Evolutionary conservation across 2,329 filamentous ascomycete species (phyloP), one percentile per base, ranked within the genome.

Genomic region (Trichoderma atrobrunneum): DNA sequence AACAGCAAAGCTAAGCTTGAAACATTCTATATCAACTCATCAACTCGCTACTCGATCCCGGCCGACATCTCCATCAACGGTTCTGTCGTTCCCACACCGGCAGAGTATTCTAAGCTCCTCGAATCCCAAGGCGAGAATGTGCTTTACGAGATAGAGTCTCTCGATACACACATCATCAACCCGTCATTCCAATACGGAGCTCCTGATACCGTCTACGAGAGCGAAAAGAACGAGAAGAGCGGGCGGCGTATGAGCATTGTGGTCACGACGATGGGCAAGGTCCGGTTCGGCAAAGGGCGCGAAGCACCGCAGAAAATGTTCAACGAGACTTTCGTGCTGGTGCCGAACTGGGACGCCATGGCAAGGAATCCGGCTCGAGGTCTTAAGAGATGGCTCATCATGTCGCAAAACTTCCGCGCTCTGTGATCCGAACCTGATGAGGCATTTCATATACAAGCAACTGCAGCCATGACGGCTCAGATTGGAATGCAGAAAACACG

Each of bases 61-160:
- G 86, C 93, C 66, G 89, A 90, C 79, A 94, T 97, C 77, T 88
- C 90, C 77, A 91, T 94, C 85, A 97, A 97, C 83, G 94, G 94
- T 76, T 90, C 90, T 62, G 81, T 88, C 3, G 83, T 93, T 48
- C 81, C 87, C 39, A 86, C 89, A 71, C 91, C 90, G 0, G 82
- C 84, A 65, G 89, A 90, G 59, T 91, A 94, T 77, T 89, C 91
- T 76, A 86, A 86, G 21, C 87, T 94, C 32, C 92, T 94, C 75
- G 86, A 90, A 72, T 87, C 87, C 7, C 89, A 94, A 72, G 81
- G 89, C 84, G 59, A 82, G 75, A 76, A 83, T 82, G 82, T 90
- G 18, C 82, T 86, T 76, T 96, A 93, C 82, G 92, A 95, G 71
- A 86, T 94, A 70, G 90, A 93, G 78, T 90, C 89, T 16, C 89